Percentiles rank a stretch among this genome's conserved stretches.
Evolutionary conservation across 805 yeast genomes (phyloP).

Genomic region (Ogataea ganodermae): DNA sequence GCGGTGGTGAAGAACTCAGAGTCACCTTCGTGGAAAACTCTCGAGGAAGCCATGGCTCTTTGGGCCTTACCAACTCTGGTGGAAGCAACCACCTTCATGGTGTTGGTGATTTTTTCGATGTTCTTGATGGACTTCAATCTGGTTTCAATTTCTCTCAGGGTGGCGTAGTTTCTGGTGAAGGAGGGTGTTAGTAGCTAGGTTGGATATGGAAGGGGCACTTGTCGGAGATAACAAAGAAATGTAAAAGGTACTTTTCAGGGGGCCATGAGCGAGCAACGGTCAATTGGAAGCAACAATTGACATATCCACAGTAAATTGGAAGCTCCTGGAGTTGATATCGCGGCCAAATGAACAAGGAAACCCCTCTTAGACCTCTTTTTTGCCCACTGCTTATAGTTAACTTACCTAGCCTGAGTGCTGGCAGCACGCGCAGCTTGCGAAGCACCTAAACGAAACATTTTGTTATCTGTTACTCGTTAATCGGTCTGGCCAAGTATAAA

Average conservation of each 20-base stretch:
- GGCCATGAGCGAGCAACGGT: too few species aligned
- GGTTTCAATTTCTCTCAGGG: conserved; percentile 96
- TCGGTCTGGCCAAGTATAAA: conserved; percentile 7
- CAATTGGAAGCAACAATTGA: too few species aligned
- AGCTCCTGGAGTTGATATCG: conserved; percentile 10
- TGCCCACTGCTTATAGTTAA: background rate
- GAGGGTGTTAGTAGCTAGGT: conserved; percentile 14
- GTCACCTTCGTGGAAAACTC: conserved; percentile 81
- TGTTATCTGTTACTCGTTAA: conserved; percentile 5
- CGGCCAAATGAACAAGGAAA: background rate
- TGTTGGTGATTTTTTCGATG: conserved; percentile 98
- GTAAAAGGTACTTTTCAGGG: background rate
- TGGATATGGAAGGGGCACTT: background rate
- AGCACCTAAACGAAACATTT: conserved; percentile 58
- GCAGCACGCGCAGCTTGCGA: conserved; percentile 50
- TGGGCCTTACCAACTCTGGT: conserved; percentile 95
- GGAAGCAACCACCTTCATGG: conserved; percentile 99
- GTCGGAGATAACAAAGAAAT: background rate
- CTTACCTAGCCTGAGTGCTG: conserved; percentile 52
- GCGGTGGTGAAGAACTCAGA: conserved; percentile 76
- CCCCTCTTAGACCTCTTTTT: background rate
- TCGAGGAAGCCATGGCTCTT: conserved; percentile 86
- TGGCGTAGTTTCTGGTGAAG: conserved; percentile 81
- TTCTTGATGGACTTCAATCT: conserved; percentile 98
- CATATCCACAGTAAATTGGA: background rate